phyloP scores from a whole-genome alignment of 2,329 filamentous ascomycete species.

The Colletotrichum sp. region DNA sequence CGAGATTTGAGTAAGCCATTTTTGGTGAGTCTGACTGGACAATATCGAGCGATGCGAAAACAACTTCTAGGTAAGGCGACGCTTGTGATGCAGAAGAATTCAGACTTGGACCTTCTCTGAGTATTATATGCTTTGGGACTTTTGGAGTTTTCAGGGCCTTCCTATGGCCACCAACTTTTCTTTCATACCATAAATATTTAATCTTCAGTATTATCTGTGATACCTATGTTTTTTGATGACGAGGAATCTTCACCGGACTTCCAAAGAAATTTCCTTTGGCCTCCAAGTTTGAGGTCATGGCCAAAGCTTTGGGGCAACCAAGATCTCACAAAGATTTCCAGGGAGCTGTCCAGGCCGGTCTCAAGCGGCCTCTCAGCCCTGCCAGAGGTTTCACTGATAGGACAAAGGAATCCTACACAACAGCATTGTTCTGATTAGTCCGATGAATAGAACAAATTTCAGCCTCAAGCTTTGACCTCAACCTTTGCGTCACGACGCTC shows the following conservation, averaged over 20 bases:
- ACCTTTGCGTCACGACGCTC: background rate
- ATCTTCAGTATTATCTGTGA: background rate
- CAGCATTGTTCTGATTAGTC: background rate
- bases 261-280: background rate
- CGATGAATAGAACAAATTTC: background rate
- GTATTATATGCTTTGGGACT: background rate
- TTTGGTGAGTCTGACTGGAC: background rate
- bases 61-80: background rate
- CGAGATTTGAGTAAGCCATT: background rate
- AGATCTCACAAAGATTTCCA: background rate
- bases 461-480: background rate
- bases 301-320: background rate
- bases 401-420: background rate
- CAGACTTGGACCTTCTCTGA: background rate
- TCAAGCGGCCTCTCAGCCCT: background rate
- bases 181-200: background rate
- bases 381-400: background rate
- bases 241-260: background rate
- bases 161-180: accelerated
- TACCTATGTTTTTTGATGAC: background rate
- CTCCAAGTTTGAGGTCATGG: background rate
- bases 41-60: background rate
- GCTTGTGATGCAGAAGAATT: background rate
- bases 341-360: background rate
- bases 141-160: background rate